Evolutionary conservation across 2,329 filamentous ascomycete genomes (phyloP).

Genomic region (Curvularia eragrostidis): DNA sequence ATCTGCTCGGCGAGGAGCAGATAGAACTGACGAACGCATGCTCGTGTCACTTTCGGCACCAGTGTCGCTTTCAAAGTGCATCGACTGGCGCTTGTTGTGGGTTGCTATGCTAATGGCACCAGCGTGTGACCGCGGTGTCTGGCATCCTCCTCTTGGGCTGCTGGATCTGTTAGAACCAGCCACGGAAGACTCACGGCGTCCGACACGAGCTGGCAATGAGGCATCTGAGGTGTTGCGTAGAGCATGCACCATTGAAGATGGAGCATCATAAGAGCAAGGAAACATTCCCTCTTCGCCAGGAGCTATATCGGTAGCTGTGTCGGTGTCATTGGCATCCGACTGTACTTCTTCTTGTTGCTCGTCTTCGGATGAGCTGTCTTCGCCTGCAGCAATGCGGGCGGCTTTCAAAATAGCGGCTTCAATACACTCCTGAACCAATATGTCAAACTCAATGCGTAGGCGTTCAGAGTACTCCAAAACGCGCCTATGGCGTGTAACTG

Average conservation of each 20-base stretch:
- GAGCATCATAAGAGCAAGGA: conserved; percentile 64
- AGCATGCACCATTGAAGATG: conserved; percentile 63
- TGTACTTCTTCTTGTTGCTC: conserved; percentile 55
- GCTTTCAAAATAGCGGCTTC: conserved; percentile 90
- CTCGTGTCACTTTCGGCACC: conserved; percentile 89
- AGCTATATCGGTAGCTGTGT: conserved; percentile 27
- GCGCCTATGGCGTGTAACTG: conserved; percentile 86
- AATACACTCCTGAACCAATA: conserved; percentile 94
- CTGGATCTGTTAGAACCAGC: conserved; percentile 82
- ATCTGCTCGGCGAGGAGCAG: conserved; percentile 76
- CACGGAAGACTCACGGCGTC: conserved; percentile 65
- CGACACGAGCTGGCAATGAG: conserved; percentile 53
- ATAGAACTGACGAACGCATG: conserved; percentile 78
- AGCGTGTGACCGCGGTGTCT: conserved; percentile 85
- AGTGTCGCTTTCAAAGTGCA: conserved; percentile 82
- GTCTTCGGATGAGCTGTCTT: conserved; percentile 76
- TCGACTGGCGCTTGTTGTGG: conserved; percentile 75
- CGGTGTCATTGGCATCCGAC: conserved; percentile 52
- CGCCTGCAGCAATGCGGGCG: conserved; percentile 82
- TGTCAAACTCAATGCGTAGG: conserved; percentile 90
- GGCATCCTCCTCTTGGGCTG: conserved; percentile 82
- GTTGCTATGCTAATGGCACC: conserved; percentile 63
- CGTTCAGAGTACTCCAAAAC: conserved; percentile 97
- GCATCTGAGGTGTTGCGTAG: conserved; percentile 62
- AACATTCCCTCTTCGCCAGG: conserved; percentile 63